phyloP scores from a whole-genome alignment of 345 rosid species.

The Populus tremula region DNA sequence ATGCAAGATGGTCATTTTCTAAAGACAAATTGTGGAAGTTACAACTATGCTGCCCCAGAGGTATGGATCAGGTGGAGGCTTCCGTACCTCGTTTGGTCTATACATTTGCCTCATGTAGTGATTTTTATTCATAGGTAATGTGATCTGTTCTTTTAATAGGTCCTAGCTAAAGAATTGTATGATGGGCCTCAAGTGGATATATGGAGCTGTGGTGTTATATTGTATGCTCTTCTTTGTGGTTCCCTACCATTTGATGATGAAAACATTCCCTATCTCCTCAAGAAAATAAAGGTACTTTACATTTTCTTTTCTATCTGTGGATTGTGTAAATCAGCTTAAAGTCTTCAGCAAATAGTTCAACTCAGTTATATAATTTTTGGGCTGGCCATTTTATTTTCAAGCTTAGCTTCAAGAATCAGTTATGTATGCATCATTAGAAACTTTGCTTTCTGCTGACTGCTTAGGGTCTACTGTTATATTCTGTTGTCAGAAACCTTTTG shows the following conservation, averaged over 20 bases:
- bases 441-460: too few relatives aligned
- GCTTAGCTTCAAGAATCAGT: neutral
- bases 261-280: constrained; percentile 72
- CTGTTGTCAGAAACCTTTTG: too few relatives aligned
- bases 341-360: too few relatives aligned
- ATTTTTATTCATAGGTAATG: neutral
- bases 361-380: too few relatives aligned
- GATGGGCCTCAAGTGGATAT: constrained; percentile 91
- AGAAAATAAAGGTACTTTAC: constrained; percentile 64
- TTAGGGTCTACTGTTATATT: too few relatives aligned
- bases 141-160: constrained; percentile 36
- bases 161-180: constrained; percentile 68
- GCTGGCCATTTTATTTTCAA: neutral
- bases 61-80: constrained; percentile 19
- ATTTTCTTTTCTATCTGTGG: neutral
- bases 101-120: neutral
- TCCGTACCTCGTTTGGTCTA: neutral
- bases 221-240: constrained; percentile 83
- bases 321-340: neutral
- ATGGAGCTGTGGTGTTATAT: constrained; percentile 92
- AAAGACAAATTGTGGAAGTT: constrained; percentile 85
- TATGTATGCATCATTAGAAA: too few relatives aligned
- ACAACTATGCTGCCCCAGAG: constrained; percentile 91
- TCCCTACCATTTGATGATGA: constrained; percentile 89
- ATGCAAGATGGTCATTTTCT: constrained; percentile 84